Evolutionary conservation across 805 yeast genomes (phyloP).

Genomic region (Yamadazyma sp.): DNA sequence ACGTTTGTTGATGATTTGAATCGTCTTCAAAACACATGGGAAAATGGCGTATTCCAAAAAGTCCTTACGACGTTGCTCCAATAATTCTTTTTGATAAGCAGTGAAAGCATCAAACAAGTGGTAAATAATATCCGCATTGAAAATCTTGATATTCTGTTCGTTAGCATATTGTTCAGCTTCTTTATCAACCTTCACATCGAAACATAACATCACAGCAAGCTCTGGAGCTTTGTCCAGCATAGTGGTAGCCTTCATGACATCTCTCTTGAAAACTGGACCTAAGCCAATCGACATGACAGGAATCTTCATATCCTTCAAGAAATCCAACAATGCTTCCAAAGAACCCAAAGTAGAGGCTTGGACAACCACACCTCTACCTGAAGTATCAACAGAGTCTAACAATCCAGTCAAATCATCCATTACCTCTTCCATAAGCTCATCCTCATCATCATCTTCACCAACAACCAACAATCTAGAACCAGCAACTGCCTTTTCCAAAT

Average conservation of each 20-base stretch:
- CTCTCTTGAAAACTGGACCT: constrained; percentile 98
- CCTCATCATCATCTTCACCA: constrained; percentile 97
- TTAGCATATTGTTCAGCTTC: constrained; percentile 98
- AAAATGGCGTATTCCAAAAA: constrained; percentile 84
- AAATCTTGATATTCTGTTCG: constrained; percentile 87
- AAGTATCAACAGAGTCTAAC: constrained; percentile 89
- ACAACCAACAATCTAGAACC: constrained; percentile 95
- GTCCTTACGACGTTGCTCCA: constrained; percentile 89
- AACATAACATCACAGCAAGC: constrained; percentile 96
- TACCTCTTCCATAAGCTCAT: constrained; percentile 94
- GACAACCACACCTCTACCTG: constrained; percentile 96
- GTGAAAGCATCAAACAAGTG: constrained; percentile 95
- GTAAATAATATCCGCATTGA: constrained; percentile 95
- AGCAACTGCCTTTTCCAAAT: constrained; percentile 97
- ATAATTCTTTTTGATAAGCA: constrained; percentile 81
- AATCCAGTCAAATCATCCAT: constrained; percentile 97
- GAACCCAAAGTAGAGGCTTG: constrained; percentile 99
- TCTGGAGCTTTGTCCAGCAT: constrained; percentile 97
- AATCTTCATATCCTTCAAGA: constrained; percentile 97
- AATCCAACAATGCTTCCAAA: constrained; percentile 92
- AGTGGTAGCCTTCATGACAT: constrained; percentile 94
- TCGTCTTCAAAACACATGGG: constrained; percentile 93
- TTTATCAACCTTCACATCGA: constrained; percentile 94
- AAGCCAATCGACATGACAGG: constrained; percentile 98
- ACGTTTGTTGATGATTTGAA: constrained; percentile 96